Evolutionary conservation across 768 basidiomycete species (phyloP), one percentile per base, ranked within the genome.

Genomic region (Fomitopsis serialis): DNA sequence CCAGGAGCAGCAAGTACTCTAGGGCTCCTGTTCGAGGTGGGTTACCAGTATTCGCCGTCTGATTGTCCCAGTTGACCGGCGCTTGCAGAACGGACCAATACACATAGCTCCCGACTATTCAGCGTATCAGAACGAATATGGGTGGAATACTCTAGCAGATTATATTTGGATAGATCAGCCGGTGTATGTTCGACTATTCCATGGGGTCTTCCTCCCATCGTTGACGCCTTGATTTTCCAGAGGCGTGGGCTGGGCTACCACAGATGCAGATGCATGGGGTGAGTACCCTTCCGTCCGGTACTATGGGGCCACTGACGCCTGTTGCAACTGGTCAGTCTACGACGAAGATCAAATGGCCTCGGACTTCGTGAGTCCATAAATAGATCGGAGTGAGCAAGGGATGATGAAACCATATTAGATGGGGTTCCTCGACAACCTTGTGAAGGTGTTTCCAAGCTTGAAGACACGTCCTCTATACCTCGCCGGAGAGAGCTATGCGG

Each of bases 111-210:
- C 66, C 52, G 70, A 87, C 59, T 80, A 79, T 53, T 74, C 71
- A 9, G 63, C 78, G 2, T 70, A 68, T 17, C 60, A 73, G 12
- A 88, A 88, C 57, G 62, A 74, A 2, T 75, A 80, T 63, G 76
- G 78, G 58, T 87, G 84, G 81, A 70, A 76, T 54, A 75, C 68
- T 22, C 63, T 86, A 21, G 78, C 82, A 1, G 87, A 89, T 65
- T 81, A 78, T 57, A 75, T 89, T 35, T 88, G 84, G 84, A 70
- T 89, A 47, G 88, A 89, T 60, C 83, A 88, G 52, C 87, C 86
- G 45, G 85, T 86, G 72, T 76, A 61, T 2, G 74, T 63, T 23
- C 34, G 15, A n/a, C 23, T 45, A 11, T 47, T 36, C 17, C n/a
- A n/a, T 11, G 40, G 25, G 6, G 29, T 32, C 32, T 49, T 40